These are phyloP conservation scores for Crithidia mellificae DNA, from an alignment of 208 protist genomes.

Conservation along the genomic window DNA sequence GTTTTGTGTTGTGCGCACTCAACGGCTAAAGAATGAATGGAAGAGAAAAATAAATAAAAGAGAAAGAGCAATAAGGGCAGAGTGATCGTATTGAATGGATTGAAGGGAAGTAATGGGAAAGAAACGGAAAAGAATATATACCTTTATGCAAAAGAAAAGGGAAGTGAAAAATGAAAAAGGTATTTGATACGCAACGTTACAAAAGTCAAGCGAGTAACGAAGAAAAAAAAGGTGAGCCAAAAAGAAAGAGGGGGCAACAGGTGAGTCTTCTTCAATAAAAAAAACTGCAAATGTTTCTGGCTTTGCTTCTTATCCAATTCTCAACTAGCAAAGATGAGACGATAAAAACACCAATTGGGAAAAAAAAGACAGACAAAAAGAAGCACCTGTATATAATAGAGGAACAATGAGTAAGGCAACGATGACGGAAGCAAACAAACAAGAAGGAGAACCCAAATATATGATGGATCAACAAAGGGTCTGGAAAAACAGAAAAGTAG, in stretches of 20 bases:
- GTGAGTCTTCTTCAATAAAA: no score
- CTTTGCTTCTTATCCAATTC: not conserved
- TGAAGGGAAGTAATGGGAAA: not conserved
- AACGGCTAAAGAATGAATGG: no score
- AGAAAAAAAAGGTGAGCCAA: no score
- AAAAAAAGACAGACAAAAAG: no score
- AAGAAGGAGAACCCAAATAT: no score
- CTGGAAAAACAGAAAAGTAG: not conserved
- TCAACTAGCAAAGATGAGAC: not conserved
- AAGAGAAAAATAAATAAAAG: constrained; percentile 2
- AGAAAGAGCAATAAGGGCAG: constrained; percentile 15
- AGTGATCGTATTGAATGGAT: constrained; percentile 2
- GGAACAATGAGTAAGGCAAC: constrained; percentile 13
- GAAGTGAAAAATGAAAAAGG: no score
- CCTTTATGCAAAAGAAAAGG: not conserved
- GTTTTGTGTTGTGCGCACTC: no score
- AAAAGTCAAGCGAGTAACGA: no score
- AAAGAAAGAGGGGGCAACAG: no score
- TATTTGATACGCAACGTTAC: no score
- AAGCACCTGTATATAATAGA: not conserved
- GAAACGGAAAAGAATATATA: no score
- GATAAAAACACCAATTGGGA: not conserved
- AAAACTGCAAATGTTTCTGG: not conserved
- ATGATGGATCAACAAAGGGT: no score
- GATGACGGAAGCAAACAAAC: not conserved